Percentiles rank a stretch among this genome's conserved stretches.
Evolutionary conservation across 352 stramenopile genomes (phyloP).

Genomic region (Phytophthora pinifolia): DNA sequence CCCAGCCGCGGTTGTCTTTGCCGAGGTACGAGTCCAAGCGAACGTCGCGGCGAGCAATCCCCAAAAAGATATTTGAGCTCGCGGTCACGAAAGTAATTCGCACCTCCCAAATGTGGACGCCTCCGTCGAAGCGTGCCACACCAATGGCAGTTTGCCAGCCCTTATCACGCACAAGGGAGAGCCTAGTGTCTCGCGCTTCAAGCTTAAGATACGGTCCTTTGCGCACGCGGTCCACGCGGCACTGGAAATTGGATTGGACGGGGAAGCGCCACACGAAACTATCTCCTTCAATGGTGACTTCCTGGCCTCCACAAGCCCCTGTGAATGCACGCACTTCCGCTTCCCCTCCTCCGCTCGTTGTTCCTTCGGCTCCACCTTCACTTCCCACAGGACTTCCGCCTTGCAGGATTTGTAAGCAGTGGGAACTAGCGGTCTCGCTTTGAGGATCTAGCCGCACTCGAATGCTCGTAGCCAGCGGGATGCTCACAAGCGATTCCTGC

Average conservation of each 20-base stretch:
- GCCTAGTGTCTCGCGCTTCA: conserved; percentile 79
- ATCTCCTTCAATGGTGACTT: conserved; percentile 86
- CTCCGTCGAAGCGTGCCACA: conserved; percentile 84
- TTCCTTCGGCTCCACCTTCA: conserved; percentile 50
- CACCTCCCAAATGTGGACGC: conserved; percentile 89
- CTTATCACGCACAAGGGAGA: conserved; percentile 86
- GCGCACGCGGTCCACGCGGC: conserved; percentile 78
- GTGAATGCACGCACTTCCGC: conserved; percentile 87
- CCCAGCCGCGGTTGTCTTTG: conserved; percentile 92
- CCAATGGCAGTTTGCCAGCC: conserved; percentile 89
- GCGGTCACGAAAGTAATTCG: conserved; percentile 85
- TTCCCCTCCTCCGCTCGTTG: conserved; percentile 63
- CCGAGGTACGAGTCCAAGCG: conserved; percentile 88
- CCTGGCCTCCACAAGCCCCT: conserved; percentile 73
- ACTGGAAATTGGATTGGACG: conserved; percentile 89
- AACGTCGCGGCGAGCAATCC: conserved; percentile 81
- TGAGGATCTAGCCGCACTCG: conserved; percentile 72
- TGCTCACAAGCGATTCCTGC: conserved; percentile 77
- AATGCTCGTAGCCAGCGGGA: conserved; percentile 83
- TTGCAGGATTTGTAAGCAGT: conserved; percentile 88
- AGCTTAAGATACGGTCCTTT: conserved; percentile 90
- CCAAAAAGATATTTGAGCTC: conserved; percentile 91
- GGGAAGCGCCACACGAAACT: conserved; percentile 88
- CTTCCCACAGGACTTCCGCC: conserved; percentile 35
- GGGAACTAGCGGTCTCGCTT: conserved; percentile 83